Conservation (phyloP, 2,329 filamentous ascomycete genomes). For the Phialophora macrospora region DNA sequence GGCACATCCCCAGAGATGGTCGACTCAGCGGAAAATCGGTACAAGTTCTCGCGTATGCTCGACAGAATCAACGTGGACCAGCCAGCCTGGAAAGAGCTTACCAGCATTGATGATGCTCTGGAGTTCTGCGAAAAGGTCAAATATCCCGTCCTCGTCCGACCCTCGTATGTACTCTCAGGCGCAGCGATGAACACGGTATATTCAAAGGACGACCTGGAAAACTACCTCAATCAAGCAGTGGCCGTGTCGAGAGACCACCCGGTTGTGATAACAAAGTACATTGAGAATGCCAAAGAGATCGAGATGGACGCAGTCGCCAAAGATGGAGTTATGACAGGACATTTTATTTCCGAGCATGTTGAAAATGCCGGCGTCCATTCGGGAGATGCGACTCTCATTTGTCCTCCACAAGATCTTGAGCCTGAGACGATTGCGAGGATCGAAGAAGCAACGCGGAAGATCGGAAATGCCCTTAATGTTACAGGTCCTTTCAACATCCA, state of each 20-base stretch:
- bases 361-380: constrained; percentile 99
- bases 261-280: constrained; percentile 99
- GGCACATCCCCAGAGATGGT: constrained; percentile 99
- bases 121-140: constrained; percentile 85
- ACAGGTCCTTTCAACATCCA: constrained; percentile 99
- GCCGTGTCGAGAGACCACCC: constrained; percentile 95
- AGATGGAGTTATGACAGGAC: constrained; percentile 85
- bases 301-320: constrained; percentile 98
- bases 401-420: constrained; percentile 92
- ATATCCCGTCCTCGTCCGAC: constrained; percentile 92
- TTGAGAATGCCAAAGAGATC: constrained; percentile 98
- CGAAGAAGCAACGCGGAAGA: constrained; percentile 93
- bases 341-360: constrained; percentile 98
- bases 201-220: constrained; percentile 87
- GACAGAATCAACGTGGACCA: constrained; percentile 95
- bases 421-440: constrained; percentile 87
- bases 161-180: constrained; percentile 94
- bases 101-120: constrained; percentile 87
- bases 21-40: constrained; percentile 93
- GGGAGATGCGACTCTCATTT: constrained; percentile 92
- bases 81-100: constrained; percentile 96
- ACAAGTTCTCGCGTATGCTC: constrained; percentile 98
- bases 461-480: constrained; percentile 89
- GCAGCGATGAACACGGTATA: constrained; percentile 99
- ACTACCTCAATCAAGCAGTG: constrained; percentile 84